Conservation (phyloP, 2,329 filamentous ascomycete species). For the Neoarthrinium moseri region DNA sequence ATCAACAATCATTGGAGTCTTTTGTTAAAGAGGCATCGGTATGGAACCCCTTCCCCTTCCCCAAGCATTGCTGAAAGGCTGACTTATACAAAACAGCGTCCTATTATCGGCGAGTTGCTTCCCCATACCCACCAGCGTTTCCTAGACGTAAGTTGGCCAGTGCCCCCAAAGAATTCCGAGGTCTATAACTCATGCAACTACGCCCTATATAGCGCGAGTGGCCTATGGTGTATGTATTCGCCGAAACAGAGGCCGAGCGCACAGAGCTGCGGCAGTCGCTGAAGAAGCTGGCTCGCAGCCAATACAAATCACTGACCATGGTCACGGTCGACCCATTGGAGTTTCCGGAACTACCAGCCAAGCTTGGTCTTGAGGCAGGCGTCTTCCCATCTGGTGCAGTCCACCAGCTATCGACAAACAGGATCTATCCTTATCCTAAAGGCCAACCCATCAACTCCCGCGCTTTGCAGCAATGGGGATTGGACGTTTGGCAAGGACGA, state of each 20-base stretch:
- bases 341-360: conserved; percentile 31
- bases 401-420: conserved; percentile 32
- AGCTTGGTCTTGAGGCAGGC: conserved; percentile 28
- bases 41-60: neutral
- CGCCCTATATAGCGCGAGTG: conserved; percentile 31
- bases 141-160: conserved; percentile 28
- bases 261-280: conserved; percentile 26
- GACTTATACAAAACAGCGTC: conserved; percentile 14
- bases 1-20: conserved; percentile 19
- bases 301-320: conserved; percentile 33
- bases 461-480: conserved; percentile 32
- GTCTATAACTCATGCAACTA: too few relatives aligned
- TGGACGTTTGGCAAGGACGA: conserved; percentile 35
- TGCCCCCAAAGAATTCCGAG: neutral
- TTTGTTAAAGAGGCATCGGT: conserved; percentile 23
- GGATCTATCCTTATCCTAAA: conserved; percentile 34
- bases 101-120: conserved; percentile 31
- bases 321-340: conserved; percentile 33
- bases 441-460: conserved; percentile 23
- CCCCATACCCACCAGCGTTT: conserved; percentile 30
- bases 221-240: conserved; percentile 38
- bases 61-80: too few relatives aligned
- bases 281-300: conserved; percentile 27
- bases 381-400: conserved; percentile 31
- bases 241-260: conserved; percentile 25